Base-by-base conservation (phyloP, 768 basidiomycete genomes). In the Multifurca ochricompacta region DNA sequence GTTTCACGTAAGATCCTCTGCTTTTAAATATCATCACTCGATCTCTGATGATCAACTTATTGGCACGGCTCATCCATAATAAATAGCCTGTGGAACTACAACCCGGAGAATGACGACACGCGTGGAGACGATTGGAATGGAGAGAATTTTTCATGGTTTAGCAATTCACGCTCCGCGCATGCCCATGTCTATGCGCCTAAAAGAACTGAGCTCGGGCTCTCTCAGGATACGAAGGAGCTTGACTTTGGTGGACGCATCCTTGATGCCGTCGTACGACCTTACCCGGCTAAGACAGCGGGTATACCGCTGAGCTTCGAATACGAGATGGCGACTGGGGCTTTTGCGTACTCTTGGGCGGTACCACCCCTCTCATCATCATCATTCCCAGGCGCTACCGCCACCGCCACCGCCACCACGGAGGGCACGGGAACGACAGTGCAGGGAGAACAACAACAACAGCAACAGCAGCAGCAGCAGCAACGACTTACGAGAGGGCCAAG, bases 101-200 rank as follows among this genome's bases (percentile, higher is more conserved):
- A 97, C 63, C 87, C 94, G 0, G 72, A 76, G 48, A 98, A 97
- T 69, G 76, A 78, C 35, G 93, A 97, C 66, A 62, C 68, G 16
- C 62, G 68, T 23, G 95, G 95, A 14, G 94, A 97, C 66, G 70
- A 83, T 66, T 96, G 94, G 94, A 95, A 94, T 62, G 91, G 88
- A 49, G 94, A 99, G 69, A 96, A 94, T 70, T 97, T 99, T 66
- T 92, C 91, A 1, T 96, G 91, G 90, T 97, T 91, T 76, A 82
- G 82, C 63, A 71, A 72, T 39, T 69, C 67, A 32, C 80, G 84
- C 14, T 81, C 77, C 1, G 70, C 81, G 46, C 85, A n/a, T n/a
- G n/a, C n/a, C n/a, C n/a, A n/a, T n/a, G n/a, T 78, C 1, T 64
- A 75, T 0, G 77, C 76, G 0, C 64, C 81, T 36, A 28, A 11